Evolutionary conservation across 2,329 filamentous ascomycete species (phyloP).

Genomic region (Exophiala spinifera): DNA sequence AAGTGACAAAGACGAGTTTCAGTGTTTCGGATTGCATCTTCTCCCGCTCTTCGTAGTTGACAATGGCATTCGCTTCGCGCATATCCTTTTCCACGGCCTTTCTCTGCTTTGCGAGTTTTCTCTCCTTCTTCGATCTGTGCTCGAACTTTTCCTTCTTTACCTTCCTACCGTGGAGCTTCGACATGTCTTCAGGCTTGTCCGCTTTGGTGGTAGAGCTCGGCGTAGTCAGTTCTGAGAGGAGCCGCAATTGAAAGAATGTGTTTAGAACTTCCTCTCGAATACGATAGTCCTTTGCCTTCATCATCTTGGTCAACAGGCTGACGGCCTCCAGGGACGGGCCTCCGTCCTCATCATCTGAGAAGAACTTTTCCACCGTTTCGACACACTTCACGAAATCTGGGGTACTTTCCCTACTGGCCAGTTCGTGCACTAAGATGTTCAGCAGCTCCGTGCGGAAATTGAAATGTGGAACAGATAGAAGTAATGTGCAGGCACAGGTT

Average conservation of each 20-base stretch:
- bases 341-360: constrained; percentile 84
- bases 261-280: constrained; percentile 85
- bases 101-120: constrained; percentile 79
- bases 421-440: constrained; percentile 79
- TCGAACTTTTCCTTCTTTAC: constrained; percentile 69
- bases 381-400: constrained; percentile 74
- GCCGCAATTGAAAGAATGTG: constrained; percentile 81
- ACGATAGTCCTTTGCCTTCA: constrained; percentile 79
- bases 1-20: constrained; percentile 91
- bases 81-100: constrained; percentile 91
- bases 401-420: constrained; percentile 70
- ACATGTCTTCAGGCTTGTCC: constrained; percentile 56
- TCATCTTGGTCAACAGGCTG: constrained; percentile 84
- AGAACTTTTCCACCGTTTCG: constrained; percentile 75
- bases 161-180: constrained; percentile 54
- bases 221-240: constrained; percentile 81
- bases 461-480: constrained; percentile 87
- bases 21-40: constrained; percentile 92
- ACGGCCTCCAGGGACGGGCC: constrained; percentile 83
- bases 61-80: constrained; percentile 83
- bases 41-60: constrained; percentile 88
- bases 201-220: constrained; percentile 69
- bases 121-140: constrained; percentile 82
- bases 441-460: constrained; percentile 89
- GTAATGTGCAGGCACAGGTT: constrained; percentile 76